phyloP scores from a whole-genome alignment of 208 protist genomes.

The Endotrypanum monterogeii region DNA sequence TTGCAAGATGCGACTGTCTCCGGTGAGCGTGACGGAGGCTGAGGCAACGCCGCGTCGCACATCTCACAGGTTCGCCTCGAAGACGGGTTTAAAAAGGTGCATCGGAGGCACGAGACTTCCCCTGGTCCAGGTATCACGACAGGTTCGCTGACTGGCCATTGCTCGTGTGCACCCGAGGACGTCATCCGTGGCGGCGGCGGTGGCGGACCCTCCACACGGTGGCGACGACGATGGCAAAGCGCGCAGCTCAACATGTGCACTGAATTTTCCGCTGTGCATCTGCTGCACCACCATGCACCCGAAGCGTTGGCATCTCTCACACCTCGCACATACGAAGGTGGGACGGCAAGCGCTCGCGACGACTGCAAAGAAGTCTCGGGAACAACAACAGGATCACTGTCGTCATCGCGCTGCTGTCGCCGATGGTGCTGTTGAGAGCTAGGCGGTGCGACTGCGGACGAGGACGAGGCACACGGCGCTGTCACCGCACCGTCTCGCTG shows the following conservation, averaged over 20 bases:
- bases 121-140: slow-evolving; percentile 6
- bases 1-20: not conserved
- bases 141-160: not conserved
- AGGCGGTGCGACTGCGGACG: not conserved
- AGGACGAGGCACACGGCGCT: not conserved
- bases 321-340: not conserved
- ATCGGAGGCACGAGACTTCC: slow-evolving; percentile 38
- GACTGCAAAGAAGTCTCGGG: too few species aligned
- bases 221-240: slow-evolving; percentile 22
- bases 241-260: slow-evolving; percentile 26
- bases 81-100: slow-evolving; percentile 39
- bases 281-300: slow-evolving; percentile 24
- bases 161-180: not conserved
- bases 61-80: slow-evolving; percentile 29
- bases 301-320: not conserved
- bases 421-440: slow-evolving; percentile 8
- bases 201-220: slow-evolving; percentile 23
- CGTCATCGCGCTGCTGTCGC: not conserved
- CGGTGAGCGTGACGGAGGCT: not conserved
- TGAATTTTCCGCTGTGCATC: slow-evolving; percentile 24
- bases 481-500: not conserved
- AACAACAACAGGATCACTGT: not conserved
- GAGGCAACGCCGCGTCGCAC: slow-evolving; percentile 26
- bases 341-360: too few species aligned
- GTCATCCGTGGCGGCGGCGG: not conserved